A percentile compares a stretch with the other conserved stretches of the same genome.
Evolutionary conservation across 441 rosid genomes (phyloP).

Genomic region (Euphorbia corollata): DNA sequence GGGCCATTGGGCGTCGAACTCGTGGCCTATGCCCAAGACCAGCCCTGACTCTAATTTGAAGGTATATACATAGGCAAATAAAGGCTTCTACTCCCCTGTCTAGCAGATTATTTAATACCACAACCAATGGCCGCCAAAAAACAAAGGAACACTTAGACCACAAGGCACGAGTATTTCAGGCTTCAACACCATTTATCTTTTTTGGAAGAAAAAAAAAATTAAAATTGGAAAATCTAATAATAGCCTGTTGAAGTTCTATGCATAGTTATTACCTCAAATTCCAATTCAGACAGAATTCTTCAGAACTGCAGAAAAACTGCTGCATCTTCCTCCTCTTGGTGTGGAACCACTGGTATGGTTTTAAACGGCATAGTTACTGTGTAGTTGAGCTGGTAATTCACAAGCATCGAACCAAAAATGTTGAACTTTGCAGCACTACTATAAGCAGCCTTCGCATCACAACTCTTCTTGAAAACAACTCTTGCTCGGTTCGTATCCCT

Average conservation of each 20-base stretch:
- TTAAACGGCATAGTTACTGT: slow-evolving; percentile 61
- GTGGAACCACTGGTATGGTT: slow-evolving; percentile 31
- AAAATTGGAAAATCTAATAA: neutral
- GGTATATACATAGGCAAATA: too few relatives aligned
- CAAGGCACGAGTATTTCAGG: too few relatives aligned
- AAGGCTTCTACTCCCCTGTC: too few relatives aligned
- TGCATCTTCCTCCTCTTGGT: slow-evolving; percentile 47
- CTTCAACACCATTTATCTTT: too few relatives aligned
- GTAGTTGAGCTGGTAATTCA: slow-evolving; percentile 73
- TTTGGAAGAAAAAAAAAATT: too few relatives aligned
- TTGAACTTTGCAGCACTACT: slow-evolving; percentile 73
- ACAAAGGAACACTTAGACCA: too few relatives aligned
- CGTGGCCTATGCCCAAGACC: too few relatives aligned
- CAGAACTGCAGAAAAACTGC: slow-evolving; percentile 27
- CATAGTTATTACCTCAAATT: slow-evolving; percentile 32
- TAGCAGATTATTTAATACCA: too few relatives aligned
- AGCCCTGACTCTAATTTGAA: too few relatives aligned
- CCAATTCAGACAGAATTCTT: slow-evolving; percentile 14
- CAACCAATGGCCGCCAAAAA: too few relatives aligned
- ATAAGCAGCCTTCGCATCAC: slow-evolving; percentile 68
- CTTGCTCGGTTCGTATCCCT: slow-evolving; percentile 67
- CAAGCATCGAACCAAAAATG: slow-evolving; percentile 61
- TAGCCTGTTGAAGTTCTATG: neutral
- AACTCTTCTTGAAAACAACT: slow-evolving; percentile 67
- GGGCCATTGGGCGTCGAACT: too few relatives aligned